Percentiles rank a stretch among this genome's conserved stretches.
phyloP scores from a whole-genome alignment of 2,329 filamentous ascomycete genomes.

The Pseudocercospora macadamiae region DNA sequence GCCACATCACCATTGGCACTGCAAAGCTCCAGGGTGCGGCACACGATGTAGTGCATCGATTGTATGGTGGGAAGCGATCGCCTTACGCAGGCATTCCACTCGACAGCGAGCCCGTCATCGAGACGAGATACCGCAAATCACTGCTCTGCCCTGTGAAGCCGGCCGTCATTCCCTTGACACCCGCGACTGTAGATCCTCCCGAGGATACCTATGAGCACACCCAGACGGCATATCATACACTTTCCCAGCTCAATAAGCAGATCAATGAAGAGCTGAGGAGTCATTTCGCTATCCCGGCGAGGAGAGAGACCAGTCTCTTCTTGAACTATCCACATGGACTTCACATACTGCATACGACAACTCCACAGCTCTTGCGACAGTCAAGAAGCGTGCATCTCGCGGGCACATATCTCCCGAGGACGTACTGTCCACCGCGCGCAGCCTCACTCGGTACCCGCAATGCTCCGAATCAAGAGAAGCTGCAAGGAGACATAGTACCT shows the following conservation, averaged over 20 bases:
- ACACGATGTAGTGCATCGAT: constrained; percentile 36
- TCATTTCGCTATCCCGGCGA: constrained; percentile 37
- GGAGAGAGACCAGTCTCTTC: constrained; percentile 43
- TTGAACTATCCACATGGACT: constrained; percentile 47
- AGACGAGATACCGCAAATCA: constrained; percentile 36
- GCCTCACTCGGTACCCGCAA: constrained; percentile 20
- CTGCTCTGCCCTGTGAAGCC: constrained; percentile 39
- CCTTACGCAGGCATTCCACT: constrained; percentile 43
- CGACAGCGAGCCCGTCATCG: constrained; percentile 41
- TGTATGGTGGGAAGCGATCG: constrained; percentile 27
- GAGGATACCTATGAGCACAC: constrained; percentile 16
- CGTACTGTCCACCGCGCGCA: constrained; percentile 24
- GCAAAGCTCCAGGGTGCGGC: constrained; percentile 39
- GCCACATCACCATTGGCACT: constrained; percentile 44
- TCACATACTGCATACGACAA: constrained; percentile 42
- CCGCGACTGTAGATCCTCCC: constrained; percentile 13
- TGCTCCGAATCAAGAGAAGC: constrained; percentile 8
- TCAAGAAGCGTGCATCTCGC: constrained; percentile 46
- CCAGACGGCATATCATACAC: constrained; percentile 23
- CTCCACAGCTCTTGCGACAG: constrained; percentile 45
- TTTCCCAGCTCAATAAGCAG: constrained; percentile 36
- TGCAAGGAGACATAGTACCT: constrained; percentile 25
- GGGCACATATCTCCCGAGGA: constrained; percentile 39
- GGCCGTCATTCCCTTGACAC: constrained; percentile 27
- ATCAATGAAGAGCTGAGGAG: constrained; percentile 42